These are phyloP conservation scores for Penicillium angulare DNA, from an alignment of 495 filamentous ascomycete genomes.

Conservation along the genomic window DNA sequence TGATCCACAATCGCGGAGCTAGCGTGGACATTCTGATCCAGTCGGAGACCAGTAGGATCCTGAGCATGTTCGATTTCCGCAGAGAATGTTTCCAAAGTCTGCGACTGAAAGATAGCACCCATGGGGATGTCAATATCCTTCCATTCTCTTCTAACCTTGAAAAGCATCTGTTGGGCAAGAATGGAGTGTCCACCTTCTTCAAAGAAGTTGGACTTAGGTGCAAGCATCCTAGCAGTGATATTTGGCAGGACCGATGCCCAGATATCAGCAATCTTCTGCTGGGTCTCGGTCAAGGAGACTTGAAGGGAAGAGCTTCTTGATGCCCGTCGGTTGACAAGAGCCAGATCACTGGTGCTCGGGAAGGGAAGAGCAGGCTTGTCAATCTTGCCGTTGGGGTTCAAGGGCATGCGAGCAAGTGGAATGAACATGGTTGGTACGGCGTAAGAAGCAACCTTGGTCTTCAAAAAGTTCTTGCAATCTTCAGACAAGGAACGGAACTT, in stretches of 20 bases:
- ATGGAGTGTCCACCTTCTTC: conserved; percentile 87
- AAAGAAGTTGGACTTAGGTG: conserved; percentile 73
- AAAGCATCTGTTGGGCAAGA: conserved; percentile 81
- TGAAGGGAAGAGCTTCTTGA: conserved; percentile 44
- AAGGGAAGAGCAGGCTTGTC: conserved; percentile 90
- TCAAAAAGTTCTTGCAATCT: conserved; percentile 72
- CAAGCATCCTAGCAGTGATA: conserved; percentile 56
- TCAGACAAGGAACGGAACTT: conserved; percentile 66
- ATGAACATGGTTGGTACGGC: conserved; percentile 82
- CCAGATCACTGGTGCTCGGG: conserved; percentile 69
- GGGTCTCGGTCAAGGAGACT: conserved; percentile 66
- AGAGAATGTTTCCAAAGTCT: conserved; percentile 75
- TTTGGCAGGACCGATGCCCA: conserved; percentile 61
- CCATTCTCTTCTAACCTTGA: conserved; percentile 62
- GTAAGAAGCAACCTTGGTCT: conserved; percentile 72
- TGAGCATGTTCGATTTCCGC: too few relatives aligned
- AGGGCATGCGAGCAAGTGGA: conserved; percentile 72
- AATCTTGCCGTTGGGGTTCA: conserved; percentile 95
- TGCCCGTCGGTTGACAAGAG: conserved; percentile 34
- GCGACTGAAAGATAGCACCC: conserved; percentile 71
- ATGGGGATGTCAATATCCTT: conserved; percentile 69
- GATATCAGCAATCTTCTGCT: conserved; percentile 62
- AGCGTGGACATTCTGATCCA: too few relatives aligned
- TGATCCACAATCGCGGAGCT: conserved; percentile 42
- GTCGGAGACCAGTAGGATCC: too few relatives aligned